Evolutionary conservation across 2,329 filamentous ascomycete genomes (phyloP).

Genomic region (Raffaelea ambrosiae): DNA sequence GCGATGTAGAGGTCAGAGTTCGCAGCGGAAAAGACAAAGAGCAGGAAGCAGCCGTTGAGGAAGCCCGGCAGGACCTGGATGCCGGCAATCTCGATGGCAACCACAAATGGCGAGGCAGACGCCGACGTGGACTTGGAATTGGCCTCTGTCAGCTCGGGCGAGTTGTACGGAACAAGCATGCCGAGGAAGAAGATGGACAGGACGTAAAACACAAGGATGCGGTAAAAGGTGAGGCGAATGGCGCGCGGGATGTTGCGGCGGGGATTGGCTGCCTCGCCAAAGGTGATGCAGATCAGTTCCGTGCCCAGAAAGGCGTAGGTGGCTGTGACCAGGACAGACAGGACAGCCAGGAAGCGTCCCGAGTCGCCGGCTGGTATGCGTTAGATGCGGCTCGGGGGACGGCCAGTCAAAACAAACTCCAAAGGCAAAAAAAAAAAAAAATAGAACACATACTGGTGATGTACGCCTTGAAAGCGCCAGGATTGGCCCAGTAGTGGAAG

Average conservation of each 20-base stretch:
- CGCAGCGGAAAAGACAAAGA: slow-evolving; percentile 18
- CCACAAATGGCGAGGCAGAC: slow-evolving; percentile 56
- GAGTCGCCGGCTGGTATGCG: no score
- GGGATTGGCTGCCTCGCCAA: slow-evolving; percentile 59
- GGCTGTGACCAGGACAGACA: slow-evolving; percentile 22
- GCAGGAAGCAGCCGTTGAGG: slow-evolving; percentile 70
- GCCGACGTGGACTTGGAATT: slow-evolving; percentile 29
- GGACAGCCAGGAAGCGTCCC: slow-evolving; percentile 9
- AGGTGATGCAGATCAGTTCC: slow-evolving; percentile 59
- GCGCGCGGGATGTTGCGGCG: slow-evolving; percentile 57
- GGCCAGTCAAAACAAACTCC: no score
- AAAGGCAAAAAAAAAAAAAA: no score
- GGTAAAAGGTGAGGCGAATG: slow-evolving; percentile 57
- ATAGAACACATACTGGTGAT: no score
- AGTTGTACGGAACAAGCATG: slow-evolving; percentile 57
- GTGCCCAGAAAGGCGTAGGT: slow-evolving; percentile 35
- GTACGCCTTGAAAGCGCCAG: slow-evolving; percentile 27
- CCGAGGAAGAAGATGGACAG: slow-evolving; percentile 36
- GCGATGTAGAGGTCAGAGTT: neutral
- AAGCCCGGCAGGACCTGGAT: slow-evolving; percentile 56
- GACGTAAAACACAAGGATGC: slow-evolving; percentile 46
- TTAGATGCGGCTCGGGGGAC: no score
- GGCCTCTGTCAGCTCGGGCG: slow-evolving; percentile 18
- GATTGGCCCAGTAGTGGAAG: slow-evolving; percentile 33
- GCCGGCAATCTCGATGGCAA: slow-evolving; percentile 55